phyloP scores from a whole-genome alignment of 208 protist species.

The Leishmania braziliensis region DNA sequence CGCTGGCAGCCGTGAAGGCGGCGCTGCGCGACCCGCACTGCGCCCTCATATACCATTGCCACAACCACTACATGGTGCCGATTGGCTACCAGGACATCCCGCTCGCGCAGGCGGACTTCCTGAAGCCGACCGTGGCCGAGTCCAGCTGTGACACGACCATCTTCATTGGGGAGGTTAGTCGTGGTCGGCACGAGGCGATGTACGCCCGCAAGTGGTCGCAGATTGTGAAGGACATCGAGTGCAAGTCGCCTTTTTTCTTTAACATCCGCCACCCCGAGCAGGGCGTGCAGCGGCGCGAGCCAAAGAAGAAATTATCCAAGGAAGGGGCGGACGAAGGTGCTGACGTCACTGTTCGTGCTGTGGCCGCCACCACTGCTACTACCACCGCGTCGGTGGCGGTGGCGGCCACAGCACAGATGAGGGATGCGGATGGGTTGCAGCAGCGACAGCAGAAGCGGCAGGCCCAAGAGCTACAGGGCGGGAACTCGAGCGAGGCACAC shows the following conservation, averaged over 20 bases:
- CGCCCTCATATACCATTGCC: slow-evolving; percentile 92
- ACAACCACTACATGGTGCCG: slow-evolving; percentile 95
- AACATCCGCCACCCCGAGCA: slow-evolving; percentile 90
- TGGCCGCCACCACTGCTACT: neutral
- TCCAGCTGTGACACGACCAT: slow-evolving; percentile 76
- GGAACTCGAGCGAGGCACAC: neutral
- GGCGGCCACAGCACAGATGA: neutral
- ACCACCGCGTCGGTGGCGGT: neutral
- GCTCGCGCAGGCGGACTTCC: slow-evolving; percentile 67
- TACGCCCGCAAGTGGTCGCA: slow-evolving; percentile 84
- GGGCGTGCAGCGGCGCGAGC: slow-evolving; percentile 67
- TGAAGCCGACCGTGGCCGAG: slow-evolving; percentile 46
- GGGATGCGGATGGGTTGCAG: neutral
- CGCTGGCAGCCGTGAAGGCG: slow-evolving; percentile 65
- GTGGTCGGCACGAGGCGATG: slow-evolving; percentile 83
- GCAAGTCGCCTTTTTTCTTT: slow-evolving; percentile 73
- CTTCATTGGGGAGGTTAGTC: slow-evolving; percentile 91
- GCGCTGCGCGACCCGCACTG: slow-evolving; percentile 71
- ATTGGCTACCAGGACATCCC: slow-evolving; percentile 91
- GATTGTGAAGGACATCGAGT: slow-evolving; percentile 85
- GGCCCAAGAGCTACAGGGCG: neutral
- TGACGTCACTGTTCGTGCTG: neutral
- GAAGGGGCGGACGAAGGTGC: neutral
- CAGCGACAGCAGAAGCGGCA: neutral
- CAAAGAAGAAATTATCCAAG: slow-evolving; percentile 25